These are phyloP conservation scores for Fomitopsis pinicola DNA, from an alignment of 1,284 basidiomycete genomes.

Conservation along the genomic window DNA sequence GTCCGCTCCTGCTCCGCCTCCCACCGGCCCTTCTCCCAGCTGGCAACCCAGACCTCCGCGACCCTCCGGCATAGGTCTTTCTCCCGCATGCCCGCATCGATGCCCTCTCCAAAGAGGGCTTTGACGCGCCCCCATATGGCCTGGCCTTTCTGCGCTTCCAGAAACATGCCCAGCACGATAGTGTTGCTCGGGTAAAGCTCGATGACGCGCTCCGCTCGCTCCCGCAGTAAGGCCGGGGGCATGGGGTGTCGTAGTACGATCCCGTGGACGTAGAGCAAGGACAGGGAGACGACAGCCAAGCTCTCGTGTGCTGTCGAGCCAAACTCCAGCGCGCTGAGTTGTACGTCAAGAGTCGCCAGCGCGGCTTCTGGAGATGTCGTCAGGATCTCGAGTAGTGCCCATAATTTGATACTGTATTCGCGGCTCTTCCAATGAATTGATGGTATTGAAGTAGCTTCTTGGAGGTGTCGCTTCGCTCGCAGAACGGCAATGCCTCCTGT, in stretches of 20 bases:
- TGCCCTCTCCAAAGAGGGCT: constrained; percentile 42
- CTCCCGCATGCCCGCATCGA: constrained; percentile 27
- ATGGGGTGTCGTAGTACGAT: constrained; percentile 50
- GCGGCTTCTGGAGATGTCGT: constrained; percentile 39
- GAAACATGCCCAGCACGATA: constrained; percentile 68
- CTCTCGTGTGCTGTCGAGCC: constrained; percentile 49
- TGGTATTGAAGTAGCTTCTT: constrained; percentile 38
- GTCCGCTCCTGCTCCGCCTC: constrained; percentile 65
- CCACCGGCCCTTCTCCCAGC: constrained; percentile 75
- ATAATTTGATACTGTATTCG: constrained; percentile 59
- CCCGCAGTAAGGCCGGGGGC: constrained; percentile 57
- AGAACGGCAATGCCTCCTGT: constrained; percentile 48
- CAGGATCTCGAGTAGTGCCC: constrained; percentile 62
- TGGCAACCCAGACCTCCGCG: constrained; percentile 70
- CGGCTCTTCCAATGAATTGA: constrained; percentile 44
- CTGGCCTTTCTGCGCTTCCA: constrained; percentile 75
- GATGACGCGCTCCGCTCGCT: constrained; percentile 53
- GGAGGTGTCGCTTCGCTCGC: constrained; percentile 54
- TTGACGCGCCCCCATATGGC: constrained; percentile 70
- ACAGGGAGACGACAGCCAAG: constrained; percentile 49
- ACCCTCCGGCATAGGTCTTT: constrained; percentile 57
- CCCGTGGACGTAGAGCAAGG: constrained; percentile 62
- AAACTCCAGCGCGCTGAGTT: constrained; percentile 24
- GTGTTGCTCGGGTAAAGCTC: constrained; percentile 68
- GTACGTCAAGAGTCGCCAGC: constrained; percentile 45